Evolutionary conservation across 305 asterid species (phyloP), one percentile per base, ranked within the genome.

Genomic region (Fraxinus xanthoxyloides): DNA sequence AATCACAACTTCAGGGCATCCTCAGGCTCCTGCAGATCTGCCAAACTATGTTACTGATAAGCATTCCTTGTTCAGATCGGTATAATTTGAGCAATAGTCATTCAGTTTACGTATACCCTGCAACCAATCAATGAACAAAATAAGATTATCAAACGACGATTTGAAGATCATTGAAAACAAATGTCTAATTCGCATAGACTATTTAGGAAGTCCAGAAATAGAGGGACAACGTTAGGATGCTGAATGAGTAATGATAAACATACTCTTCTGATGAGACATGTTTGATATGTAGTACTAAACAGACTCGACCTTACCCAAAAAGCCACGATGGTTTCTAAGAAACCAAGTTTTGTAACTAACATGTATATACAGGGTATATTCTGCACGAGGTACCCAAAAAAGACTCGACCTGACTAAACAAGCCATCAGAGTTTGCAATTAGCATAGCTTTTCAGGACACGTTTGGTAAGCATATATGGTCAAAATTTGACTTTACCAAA

Each of bases 21-120:
- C 51, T 75, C 65, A 35, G 26, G 34, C 48, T 72, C 23, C 17
- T 34, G 48, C n/a, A 46, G 31, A 84, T n/a, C 56, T 35, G 19
- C 56, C 81, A 51, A 48, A 30, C 65, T 70, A 34, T 24, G 72
- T 31, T 19, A 24, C 82, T 38, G 76, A 56, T 54, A 78, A 59
- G 70, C 74, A 13, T 28, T 67, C 3, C 73, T 65, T 65, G 34
- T 26, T 3, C 3, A 65, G 7, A 26, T 38, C 76, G 8, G 17
- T 21, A 65, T 48, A 51, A 7, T 35, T 51, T 34, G 77, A 59
- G 77, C 12, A 46, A 83, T 23, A 81, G 26, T 76, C 76, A 7
- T 69, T 87, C 80, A 87, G 12, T 77, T 65, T 77, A 81, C 72
- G 59, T 67, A 81, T n/a, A 87, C 5, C 88, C 90, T 87, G 88